Conservation (phyloP, 2,329 filamentous ascomycete species). For the Hypoxylon sp. region DNA sequence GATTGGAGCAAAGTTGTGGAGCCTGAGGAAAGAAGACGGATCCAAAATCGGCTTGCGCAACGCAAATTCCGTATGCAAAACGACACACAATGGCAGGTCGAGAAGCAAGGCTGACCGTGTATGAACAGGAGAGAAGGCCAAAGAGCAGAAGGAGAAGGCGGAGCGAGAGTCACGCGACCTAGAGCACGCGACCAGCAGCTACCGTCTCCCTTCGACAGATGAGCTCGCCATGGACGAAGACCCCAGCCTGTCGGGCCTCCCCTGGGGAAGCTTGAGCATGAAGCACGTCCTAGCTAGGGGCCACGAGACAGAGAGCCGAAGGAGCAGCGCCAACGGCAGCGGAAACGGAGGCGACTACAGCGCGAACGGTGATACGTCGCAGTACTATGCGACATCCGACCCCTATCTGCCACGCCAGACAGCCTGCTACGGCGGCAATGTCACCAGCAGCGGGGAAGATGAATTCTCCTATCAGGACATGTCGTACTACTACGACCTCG, state of each 20-base stretch:
- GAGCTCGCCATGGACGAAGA: constrained; percentile 63
- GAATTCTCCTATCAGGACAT: constrained; percentile 43
- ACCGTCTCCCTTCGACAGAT: constrained; percentile 68
- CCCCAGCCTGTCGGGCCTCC: constrained; percentile 71
- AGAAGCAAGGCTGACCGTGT: constrained; percentile 22
- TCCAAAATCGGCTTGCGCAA: constrained; percentile 82
- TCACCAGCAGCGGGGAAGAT: constrained; percentile 43
- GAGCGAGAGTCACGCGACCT: constrained; percentile 74
- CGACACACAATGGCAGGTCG: neutral
- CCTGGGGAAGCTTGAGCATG: constrained; percentile 78
- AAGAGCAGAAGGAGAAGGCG: constrained; percentile 73
- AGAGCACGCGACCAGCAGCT: constrained; percentile 72
- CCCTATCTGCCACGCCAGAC: constrained; percentile 50
- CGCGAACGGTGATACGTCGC: constrained; percentile 37
- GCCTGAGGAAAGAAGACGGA: constrained; percentile 76
- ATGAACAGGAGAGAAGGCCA: constrained; percentile 73
- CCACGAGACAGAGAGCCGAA: constrained; percentile 61
- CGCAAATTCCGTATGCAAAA: constrained; percentile 75
- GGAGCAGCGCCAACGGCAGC: constrained; percentile 43
- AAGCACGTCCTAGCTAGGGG: constrained; percentile 64
- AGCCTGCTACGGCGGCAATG: constrained; percentile 31
- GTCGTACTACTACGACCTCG: constrained; percentile 44
- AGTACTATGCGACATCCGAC: constrained; percentile 42
- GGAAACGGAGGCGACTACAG: constrained; percentile 38
- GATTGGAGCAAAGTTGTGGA: constrained; percentile 79